A percentile compares a stretch with the other conserved stretches of the same genome.
Conservation (phyloP, 306 rosid genomes). For the Vigna radiata region DNA sequence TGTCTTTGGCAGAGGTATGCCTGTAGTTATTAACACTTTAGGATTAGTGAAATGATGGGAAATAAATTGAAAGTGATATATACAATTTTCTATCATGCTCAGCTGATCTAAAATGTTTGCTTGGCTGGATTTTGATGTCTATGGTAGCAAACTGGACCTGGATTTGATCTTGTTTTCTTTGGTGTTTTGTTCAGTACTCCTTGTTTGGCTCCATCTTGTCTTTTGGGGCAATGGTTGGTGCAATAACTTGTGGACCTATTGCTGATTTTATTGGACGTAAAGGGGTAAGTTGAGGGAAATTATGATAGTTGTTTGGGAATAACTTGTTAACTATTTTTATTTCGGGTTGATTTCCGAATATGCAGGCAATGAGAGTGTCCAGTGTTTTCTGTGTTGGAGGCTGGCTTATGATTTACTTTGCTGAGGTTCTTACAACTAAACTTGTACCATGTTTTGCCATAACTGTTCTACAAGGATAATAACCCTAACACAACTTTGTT, state of each 20-base stretch:
- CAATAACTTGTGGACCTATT: conserved; percentile 86
- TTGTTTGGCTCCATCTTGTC: conserved; percentile 92
- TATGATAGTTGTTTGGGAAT: conserved; percentile 23
- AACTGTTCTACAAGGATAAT: conserved; percentile 13
- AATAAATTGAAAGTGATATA: conserved; percentile 3
- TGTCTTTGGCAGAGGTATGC: conserved; percentile 75
- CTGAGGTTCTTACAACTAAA: conserved; percentile 62
- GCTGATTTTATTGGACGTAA: conserved; percentile 79
- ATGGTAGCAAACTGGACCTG: conserved; percentile 13
- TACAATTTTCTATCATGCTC: too few relatives aligned
- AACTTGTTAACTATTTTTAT: neutral
- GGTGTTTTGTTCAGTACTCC: conserved; percentile 63
- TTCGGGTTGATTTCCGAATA: conserved; percentile 21
- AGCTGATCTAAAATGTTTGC: neutral
- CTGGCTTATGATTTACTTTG: conserved; percentile 83
- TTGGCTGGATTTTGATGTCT: conserved; percentile 1
- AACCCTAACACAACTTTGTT: conserved; percentile 15
- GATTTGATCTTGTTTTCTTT: conserved; percentile 33
- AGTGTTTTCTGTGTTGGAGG: conserved; percentile 74
- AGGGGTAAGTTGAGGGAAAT: conserved; percentile 61
- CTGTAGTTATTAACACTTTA: conserved; percentile 2
- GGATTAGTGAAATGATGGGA: conserved; percentile 28
- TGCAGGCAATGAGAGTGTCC: conserved; percentile 92
- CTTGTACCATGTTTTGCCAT: conserved; percentile 17
- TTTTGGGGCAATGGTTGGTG: conserved; percentile 96